Percentiles rank a stretch among this genome's conserved stretches.
These are phyloP conservation scores for Elsinoe australis DNA, from an alignment of 2,329 filamentous ascomycete species.

Conservation along the genomic window DNA sequence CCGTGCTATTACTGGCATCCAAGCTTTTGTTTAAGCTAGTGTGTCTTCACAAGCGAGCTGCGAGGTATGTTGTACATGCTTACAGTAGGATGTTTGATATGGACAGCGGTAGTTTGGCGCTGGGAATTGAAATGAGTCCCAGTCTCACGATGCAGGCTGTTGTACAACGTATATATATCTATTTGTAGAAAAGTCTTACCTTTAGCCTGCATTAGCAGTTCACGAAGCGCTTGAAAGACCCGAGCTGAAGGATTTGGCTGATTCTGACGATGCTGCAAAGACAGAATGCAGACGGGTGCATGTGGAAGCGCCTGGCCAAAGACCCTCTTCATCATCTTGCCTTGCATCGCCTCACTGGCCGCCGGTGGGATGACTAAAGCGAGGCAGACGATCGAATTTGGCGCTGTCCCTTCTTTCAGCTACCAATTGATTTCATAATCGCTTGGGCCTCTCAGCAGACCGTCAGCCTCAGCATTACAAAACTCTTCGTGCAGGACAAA, in stretches of 20 bases:
- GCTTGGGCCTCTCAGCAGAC: neutral
- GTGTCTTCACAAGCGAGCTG: too few species aligned
- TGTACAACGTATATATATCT: neutral
- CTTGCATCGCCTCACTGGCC: neutral
- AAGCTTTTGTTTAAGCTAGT: conserved; percentile 55
- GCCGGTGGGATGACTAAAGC: conserved; percentile 7
- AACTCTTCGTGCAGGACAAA: too few species aligned
- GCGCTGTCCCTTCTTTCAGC: neutral
- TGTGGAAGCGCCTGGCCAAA: conserved; percentile 9
- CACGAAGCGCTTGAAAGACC: too few species aligned
- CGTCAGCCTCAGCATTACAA: conserved; percentile 7
- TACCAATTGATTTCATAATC: conserved; percentile 12
- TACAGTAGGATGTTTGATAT: too few species aligned
- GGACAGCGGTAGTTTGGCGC: too few species aligned
- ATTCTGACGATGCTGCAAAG: neutral
- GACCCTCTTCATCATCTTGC: neutral
- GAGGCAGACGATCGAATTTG: too few species aligned
- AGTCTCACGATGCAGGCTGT: neutral
- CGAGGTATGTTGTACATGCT: too few species aligned
- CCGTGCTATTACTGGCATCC: conserved; percentile 55
- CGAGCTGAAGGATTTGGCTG: neutral
- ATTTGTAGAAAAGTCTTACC: too few species aligned
- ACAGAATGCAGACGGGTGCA: neutral
- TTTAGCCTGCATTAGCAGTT: too few species aligned
- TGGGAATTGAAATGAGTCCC: neutral